A percentile compares a stretch with the other conserved stretches of the same genome.
Evolutionary conservation across 345 rosid species (phyloP).

Genomic region (Salix arbutifolia): DNA sequence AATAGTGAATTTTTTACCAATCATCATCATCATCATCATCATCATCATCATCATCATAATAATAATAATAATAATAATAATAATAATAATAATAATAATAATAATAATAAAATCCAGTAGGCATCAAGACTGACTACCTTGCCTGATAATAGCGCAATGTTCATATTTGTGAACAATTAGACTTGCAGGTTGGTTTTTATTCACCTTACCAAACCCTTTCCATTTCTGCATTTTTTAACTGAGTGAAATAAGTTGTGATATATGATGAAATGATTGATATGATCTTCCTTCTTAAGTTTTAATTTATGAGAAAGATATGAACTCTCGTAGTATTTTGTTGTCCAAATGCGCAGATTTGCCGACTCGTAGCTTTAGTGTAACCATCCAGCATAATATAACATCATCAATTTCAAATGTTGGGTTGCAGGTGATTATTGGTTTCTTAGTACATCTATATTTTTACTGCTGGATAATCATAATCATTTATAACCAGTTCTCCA

Average conservation of each 20-base stretch:
- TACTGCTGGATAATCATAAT: background rate
- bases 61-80: no score
- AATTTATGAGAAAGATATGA: background rate
- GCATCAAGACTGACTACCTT: no score
- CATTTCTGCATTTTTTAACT: background rate
- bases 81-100: no score
- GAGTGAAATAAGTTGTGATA: background rate
- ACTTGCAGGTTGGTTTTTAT: no score
- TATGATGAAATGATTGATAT: background rate
- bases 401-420: conserved; percentile 76
- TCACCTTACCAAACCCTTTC: no score
- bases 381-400: conserved; percentile 64
- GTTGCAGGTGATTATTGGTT: conserved; percentile 52
- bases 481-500: conserved; percentile 2
- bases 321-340: background rate
- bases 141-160: no score
- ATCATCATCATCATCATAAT: no score
- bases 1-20: no score
- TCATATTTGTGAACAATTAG: no score
- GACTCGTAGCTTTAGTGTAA: conserved; percentile 38
- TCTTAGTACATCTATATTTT: background rate
- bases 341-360: conserved; percentile 32
- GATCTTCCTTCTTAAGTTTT: background rate
- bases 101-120: no score
- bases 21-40: no score